A percentile compares a stretch with the other conserved stretches of the same genome.
phyloP scores from a whole-genome alignment of 768 basidiomycete species.

The Pulveroboletus frians region DNA sequence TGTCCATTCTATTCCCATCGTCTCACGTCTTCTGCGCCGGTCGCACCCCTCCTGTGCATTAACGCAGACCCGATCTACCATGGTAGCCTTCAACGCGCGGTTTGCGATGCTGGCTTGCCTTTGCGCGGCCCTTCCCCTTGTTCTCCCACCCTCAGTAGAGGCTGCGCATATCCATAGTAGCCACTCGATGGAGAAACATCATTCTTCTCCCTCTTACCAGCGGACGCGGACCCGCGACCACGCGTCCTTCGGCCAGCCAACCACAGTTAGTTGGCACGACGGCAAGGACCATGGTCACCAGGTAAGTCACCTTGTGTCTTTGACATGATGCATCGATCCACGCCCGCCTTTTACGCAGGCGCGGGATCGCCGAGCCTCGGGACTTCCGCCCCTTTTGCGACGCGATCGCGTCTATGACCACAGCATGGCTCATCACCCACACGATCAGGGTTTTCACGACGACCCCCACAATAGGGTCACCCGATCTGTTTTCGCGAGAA shows the following conservation, averaged over 20 bases:
- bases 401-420: conserved; percentile 5
- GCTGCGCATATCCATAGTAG: conserved; percentile 36
- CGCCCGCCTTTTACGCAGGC: background rate
- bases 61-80: conserved; percentile 25
- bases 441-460: background rate
- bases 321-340: background rate
- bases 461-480: conserved; percentile 5
- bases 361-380: background rate
- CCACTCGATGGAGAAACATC: conserved; percentile 7
- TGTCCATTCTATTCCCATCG: conserved; percentile 14
- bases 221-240: background rate
- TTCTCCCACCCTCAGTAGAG: conserved; percentile 28
- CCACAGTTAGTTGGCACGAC: background rate
- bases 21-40: conserved; percentile 21
- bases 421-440: background rate
- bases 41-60: conserved; percentile 16
- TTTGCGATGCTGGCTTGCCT: conserved; percentile 45
- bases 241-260: background rate
- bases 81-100: conserved; percentile 47
- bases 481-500: conserved; percentile 19
- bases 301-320: background rate
- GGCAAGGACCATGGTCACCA: conserved; percentile 1
- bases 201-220: background rate
- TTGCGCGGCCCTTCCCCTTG: conserved; percentile 38
- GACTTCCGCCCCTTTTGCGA: conserved; percentile 16